phyloP scores from a whole-genome alignment of 2,329 filamentous ascomycete genomes.

The Pseudomassariella vexata region DNA sequence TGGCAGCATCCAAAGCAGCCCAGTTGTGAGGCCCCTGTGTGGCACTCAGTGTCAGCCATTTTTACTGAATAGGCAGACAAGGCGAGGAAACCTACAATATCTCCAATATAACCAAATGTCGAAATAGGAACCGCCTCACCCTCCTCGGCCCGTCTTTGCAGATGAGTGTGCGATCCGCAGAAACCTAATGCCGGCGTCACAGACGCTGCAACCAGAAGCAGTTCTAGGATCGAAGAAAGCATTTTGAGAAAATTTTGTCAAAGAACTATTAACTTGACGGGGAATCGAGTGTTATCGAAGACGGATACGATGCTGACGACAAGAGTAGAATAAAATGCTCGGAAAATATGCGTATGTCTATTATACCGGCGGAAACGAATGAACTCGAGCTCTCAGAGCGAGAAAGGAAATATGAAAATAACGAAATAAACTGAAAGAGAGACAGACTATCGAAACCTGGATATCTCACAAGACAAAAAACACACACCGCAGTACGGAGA shows the following conservation, averaged over 20 bases:
- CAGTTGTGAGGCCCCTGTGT: slow-evolving; percentile 26
- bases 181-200: slow-evolving; percentile 20
- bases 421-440: neutral
- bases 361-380: neutral
- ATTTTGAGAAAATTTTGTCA: slow-evolving; percentile 8
- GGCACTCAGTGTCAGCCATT: neutral
- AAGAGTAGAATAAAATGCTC: neutral
- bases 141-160: slow-evolving; percentile 18
- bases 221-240: slow-evolving; percentile 10
- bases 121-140: slow-evolving; percentile 22
- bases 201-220: slow-evolving; percentile 18
- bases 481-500: too few relatives aligned
- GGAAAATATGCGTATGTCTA: neutral
- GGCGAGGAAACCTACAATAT: slow-evolving; percentile 8
- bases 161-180: slow-evolving; percentile 23
- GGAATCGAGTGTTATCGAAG: too few relatives aligned
- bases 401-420: slow-evolving; percentile 1
- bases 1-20: slow-evolving; percentile 30
- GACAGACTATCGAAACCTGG: neutral
- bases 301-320: neutral
- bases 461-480: too few relatives aligned
- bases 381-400: slow-evolving; percentile 10
- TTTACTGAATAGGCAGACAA: neutral
- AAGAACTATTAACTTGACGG: neutral
- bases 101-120: slow-evolving; percentile 25